Conservation (phyloP, 1,284 basidiomycete species). For the Leccinum subatratum region DNA sequence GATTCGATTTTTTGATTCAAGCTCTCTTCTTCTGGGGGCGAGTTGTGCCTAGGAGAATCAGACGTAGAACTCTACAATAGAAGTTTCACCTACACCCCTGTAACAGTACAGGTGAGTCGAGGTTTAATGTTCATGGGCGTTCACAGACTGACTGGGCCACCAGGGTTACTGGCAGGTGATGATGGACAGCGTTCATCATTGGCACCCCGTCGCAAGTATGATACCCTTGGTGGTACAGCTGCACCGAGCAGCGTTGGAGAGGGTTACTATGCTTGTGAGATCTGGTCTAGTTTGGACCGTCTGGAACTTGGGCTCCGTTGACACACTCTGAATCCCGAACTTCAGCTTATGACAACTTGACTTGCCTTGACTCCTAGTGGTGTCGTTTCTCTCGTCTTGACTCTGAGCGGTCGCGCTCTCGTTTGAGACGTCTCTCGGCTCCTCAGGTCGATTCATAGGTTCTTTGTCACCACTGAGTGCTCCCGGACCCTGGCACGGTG, state of each 20-base stretch:
- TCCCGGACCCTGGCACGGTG: too few relatives aligned
- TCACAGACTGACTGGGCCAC: background rate
- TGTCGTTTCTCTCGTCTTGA: too few relatives aligned
- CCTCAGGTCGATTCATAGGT: too few relatives aligned
- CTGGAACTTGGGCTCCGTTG: background rate
- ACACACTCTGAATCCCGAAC: background rate
- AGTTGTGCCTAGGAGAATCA: slow-evolving; percentile 40
- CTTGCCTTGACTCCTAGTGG: too few relatives aligned
- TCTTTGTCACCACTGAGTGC: too few relatives aligned
- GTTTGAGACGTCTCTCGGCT: too few relatives aligned
- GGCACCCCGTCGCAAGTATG: slow-evolving; percentile 44
- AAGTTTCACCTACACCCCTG: slow-evolving; percentile 14
- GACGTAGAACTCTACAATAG: slow-evolving; percentile 20
- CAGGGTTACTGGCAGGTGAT: slow-evolving; percentile 32
- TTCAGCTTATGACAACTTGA: too few relatives aligned
- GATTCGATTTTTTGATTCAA: slow-evolving; percentile 38
- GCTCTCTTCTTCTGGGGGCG: slow-evolving; percentile 35
- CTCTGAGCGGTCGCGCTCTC: too few relatives aligned
- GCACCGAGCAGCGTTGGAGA: slow-evolving; percentile 6
- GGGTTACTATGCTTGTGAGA: slow-evolving; percentile 19
- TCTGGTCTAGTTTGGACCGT: background rate
- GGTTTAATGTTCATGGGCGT: background rate
- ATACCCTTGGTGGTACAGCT: slow-evolving; percentile 10
- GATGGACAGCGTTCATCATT: slow-evolving; percentile 35
- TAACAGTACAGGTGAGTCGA: slow-evolving; percentile 16